Percentiles rank a stretch among this genome's conserved stretches.
Evolutionary conservation across 2,329 filamentous ascomycete genomes (phyloP).

Genomic region (Exophiala calicioides): DNA sequence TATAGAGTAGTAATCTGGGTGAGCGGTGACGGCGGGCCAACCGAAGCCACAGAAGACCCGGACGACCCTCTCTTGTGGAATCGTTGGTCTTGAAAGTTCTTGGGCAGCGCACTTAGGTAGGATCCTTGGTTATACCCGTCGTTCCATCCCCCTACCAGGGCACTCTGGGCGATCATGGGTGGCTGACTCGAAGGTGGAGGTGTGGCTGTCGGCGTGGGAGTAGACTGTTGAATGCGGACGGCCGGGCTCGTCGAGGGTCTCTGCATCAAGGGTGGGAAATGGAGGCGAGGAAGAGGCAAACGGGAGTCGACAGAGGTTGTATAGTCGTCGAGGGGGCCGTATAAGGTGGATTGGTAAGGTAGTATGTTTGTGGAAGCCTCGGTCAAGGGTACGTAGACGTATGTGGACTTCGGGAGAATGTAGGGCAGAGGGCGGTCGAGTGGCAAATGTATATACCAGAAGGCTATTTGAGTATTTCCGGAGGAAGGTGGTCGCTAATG

Average conservation of each 20-base stretch:
- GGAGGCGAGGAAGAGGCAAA: constrained; percentile 18
- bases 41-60: constrained; percentile 46
- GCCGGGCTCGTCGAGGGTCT: constrained; percentile 22
- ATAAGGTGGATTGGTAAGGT: constrained; percentile 18
- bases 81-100: constrained; percentile 30
- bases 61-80: constrained; percentile 45
- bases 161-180: constrained; percentile 28
- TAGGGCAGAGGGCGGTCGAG: constrained; percentile 11
- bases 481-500: constrained; percentile 15
- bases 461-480: constrained; percentile 21
- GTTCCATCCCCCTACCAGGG: constrained; percentile 29
- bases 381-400: constrained; percentile 1
- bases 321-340: constrained; percentile 12
- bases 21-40: constrained; percentile 45
- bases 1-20: constrained; percentile 39
- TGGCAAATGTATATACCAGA: constrained; percentile 26
- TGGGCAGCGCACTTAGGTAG: constrained; percentile 30
- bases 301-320: constrained; percentile 13
- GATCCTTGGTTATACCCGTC: constrained; percentile 22
- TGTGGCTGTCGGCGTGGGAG: constrained; percentile 18
- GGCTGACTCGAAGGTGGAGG: constrained; percentile 21
- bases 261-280: constrained; percentile 23
- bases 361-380: constrained; percentile 10
- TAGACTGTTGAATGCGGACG: constrained; percentile 29
- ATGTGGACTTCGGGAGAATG: constrained; percentile 19